Evolutionary conservation across 2,329 filamentous ascomycete genomes (phyloP).

Genomic region (Neonectria faginata): DNA sequence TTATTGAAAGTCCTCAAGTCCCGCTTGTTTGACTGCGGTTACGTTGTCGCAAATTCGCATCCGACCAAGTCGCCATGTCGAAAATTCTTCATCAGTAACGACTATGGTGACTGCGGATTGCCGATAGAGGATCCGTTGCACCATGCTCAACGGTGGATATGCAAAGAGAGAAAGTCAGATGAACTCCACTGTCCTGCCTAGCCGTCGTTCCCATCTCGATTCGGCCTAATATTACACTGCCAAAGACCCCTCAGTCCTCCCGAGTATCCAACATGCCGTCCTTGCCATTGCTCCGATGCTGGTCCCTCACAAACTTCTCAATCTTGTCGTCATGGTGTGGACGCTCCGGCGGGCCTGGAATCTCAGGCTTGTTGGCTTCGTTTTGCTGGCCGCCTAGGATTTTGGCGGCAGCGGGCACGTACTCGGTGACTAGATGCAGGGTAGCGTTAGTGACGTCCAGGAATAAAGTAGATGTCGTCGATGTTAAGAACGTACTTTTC

Average conservation of each 20-base stretch:
- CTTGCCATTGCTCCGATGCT: slow-evolving; percentile 60
- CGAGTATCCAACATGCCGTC: slow-evolving; percentile 34
- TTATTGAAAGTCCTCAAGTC: too few species aligned
- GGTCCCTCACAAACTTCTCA: slow-evolving; percentile 65
- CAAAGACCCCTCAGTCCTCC: not conserved
- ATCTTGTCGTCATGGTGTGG: slow-evolving; percentile 62
- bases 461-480: not conserved
- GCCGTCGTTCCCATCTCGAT: not conserved
- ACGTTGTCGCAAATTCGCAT: not conserved
- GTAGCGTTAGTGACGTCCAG: slow-evolving; percentile 9
- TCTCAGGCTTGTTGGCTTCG: slow-evolving; percentile 34
- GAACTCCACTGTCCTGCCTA: not conserved
- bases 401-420: slow-evolving; percentile 57
- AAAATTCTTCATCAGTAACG: too few species aligned
- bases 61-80: not conserved
- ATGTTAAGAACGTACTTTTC: slow-evolving; percentile 52
- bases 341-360: slow-evolving; percentile 55
- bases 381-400: slow-evolving; percentile 53
- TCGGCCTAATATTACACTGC: not conserved
- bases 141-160: not conserved
- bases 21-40: not conserved
- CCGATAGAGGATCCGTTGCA: not conserved
- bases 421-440: slow-evolving; percentile 53
- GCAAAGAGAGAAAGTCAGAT: not conserved
- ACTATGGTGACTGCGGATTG: not conserved